Evolutionary conservation across 2,329 filamentous ascomycete genomes (phyloP), one percentile per base, ranked within the genome.

Genomic region (Fusarium goolgardi): DNA sequence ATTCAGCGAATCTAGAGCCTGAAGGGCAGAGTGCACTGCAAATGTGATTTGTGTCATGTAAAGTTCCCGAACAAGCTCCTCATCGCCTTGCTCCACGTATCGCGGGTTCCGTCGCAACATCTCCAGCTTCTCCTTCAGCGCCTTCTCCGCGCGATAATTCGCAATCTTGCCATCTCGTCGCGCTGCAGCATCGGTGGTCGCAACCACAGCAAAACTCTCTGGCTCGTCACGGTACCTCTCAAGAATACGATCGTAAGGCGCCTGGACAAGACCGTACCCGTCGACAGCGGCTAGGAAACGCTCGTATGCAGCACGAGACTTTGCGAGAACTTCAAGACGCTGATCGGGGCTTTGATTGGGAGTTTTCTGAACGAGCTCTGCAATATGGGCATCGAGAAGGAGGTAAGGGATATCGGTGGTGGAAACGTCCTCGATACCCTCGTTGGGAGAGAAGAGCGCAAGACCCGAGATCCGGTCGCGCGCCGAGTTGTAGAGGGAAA

Each of bases 391-490:
- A 78, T 91, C 86, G 65, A 94, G 86, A 23, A 93, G 85, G 64
- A 99, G 85, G 78, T 95, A 97, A 80, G 93, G 93, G 32, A 99
- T 81, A 74, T 97, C 90, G n/a, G 86, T 85, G 2, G 95, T 96
- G 16, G 92, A 84, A 32, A 97, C 82, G 80, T 99, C 96, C 65
- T 99, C 96, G 39, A 95, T 80, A 1, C 87, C 86, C 79, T 99
- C 96, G 79, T 99, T 99, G 35, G 89, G 85, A 71, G 93, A 97
- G 85, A 98, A 98, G 54, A 99, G 83, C 1, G 92, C 90, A 27
- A 96, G 83, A 62, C 88, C 85, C 69, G 88, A 83, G 67, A 92
- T 88, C 57, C 92, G 86, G 61, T 87, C 82, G 60, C 91, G 83
- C 78, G 92, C 94, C 77, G 91, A 84, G 73, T 91, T 84, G 80